A percentile compares a stretch with the other conserved stretches of the same genome.
phyloP scores from a whole-genome alignment of 257 asterid species.

The Agastache rugosa region DNA sequence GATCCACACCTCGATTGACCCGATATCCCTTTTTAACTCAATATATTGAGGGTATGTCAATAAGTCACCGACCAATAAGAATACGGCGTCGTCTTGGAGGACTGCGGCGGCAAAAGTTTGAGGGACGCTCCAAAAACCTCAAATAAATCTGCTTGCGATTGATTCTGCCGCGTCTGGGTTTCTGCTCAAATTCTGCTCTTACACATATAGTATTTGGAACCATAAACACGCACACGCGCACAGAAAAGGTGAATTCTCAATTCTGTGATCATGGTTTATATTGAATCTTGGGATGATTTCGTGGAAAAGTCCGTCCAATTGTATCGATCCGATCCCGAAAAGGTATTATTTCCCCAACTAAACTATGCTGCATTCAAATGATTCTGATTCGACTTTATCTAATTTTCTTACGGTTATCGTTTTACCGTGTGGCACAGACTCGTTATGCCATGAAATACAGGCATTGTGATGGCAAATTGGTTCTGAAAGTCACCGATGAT shows the following conservation, averaged over 20 bases:
- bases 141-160: slow-evolving; percentile 12
- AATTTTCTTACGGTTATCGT: slow-evolving; percentile 17
- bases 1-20: too few species aligned
- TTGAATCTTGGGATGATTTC: slow-evolving; percentile 83
- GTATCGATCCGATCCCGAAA: slow-evolving; percentile 74
- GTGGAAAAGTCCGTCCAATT: slow-evolving; percentile 71
- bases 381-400: background rate
- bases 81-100: background rate
- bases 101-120: background rate
- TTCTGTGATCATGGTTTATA: slow-evolving; percentile 62
- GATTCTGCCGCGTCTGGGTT: slow-evolving; percentile 16
- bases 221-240: background rate
- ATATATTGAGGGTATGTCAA: background rate
- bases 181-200: slow-evolving; percentile 2
- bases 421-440: slow-evolving; percentile 53
- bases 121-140: slow-evolving; percentile 23
- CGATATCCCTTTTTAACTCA: too few species aligned
- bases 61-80: background rate
- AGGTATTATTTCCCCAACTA: slow-evolving; percentile 39
- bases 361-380: background rate
- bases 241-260: background rate
- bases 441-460: slow-evolving; percentile 88
- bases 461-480: slow-evolving; percentile 87
- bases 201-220: background rate
- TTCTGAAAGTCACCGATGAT: slow-evolving; percentile 89